Evolutionary conservation across 1,284 basidiomycete genomes (phyloP), one percentile per base, ranked within the genome.

Genomic region (Ganoderma lingzhi): DNA sequence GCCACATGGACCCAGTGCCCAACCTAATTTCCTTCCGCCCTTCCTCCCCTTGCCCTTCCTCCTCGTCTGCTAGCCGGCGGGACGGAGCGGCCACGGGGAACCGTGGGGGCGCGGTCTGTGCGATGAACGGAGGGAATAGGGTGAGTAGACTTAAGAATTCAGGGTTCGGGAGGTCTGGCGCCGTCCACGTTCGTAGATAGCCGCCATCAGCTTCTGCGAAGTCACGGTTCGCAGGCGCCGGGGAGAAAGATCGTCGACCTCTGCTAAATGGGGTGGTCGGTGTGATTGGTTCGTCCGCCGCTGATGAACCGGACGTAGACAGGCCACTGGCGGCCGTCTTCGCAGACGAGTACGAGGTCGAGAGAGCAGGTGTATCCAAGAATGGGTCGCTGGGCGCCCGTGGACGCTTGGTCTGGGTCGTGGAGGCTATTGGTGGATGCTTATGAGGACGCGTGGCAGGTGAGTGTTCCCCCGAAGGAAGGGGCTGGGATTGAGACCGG

Each of bases 371-470:
- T 62, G 90, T 90, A 76, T 94, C 93, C 71, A 92, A 80, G 79
- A 94, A 94, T 69, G 92, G 92, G 78, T 94, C 93, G 74, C 91
- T 93, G 14, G 93, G 87, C 65, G 92, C 92, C 72, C 92, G 86
- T 12, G 87, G 83, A 72, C 92, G 90, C 77, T 88, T 90, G 64
- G 86, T 82, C 69, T 84, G 83, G 61, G 85, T 80, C 69, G 80
- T 81, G 69, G 82, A 76, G 51, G 81, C 76, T 66, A 82, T 84
- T 67, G 80, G 81, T 53, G 81, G 77, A 42, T 80, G 76, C 72
- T 83, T 82, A 71, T 77, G 73, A 23, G 78, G 70, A 64, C 75
- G 78, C 41, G 75, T 67, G 66, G 82, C 80, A 74, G 78, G 80
- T 72, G 76, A 70, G 39, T 70, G 82, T 78, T 71, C 78, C 59